phyloP scores from a whole-genome alignment of 164 flowering plant genomes.

The Nelumbo lutea region DNA sequence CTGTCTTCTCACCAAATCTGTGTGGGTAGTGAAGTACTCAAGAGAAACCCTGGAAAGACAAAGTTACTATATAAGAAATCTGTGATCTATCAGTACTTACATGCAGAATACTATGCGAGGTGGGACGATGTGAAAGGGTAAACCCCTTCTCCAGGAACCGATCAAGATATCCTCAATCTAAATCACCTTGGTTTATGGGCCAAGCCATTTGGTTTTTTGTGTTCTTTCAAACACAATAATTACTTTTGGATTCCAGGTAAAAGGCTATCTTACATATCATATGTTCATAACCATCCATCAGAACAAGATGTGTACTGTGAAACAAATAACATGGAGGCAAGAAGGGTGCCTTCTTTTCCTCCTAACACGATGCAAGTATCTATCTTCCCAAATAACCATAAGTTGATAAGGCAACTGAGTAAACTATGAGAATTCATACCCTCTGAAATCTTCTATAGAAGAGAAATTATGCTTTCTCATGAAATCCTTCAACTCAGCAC shows the following conservation, averaged over 20 bases:
- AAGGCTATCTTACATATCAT: no score
- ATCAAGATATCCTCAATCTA: background rate
- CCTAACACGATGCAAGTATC: no score
- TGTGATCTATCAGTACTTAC: background rate
- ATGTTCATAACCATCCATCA: no score
- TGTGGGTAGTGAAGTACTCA: constrained; percentile 85
- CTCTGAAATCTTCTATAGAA: constrained; percentile 87
- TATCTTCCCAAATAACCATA: background rate
- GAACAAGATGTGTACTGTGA: no score
- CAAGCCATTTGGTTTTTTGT: background rate
- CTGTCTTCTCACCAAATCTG: constrained; percentile 73
- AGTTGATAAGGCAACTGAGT: background rate
- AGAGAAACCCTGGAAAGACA: constrained; percentile 58
- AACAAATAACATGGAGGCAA: background rate
- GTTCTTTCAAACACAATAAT: background rate
- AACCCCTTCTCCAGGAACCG: background rate
- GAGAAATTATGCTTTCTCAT: constrained; percentile 90
- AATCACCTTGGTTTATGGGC: background rate
- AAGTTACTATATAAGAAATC: constrained; percentile 3
- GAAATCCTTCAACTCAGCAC: constrained; percentile 81
- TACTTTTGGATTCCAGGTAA: background rate
- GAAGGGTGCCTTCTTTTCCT: background rate
- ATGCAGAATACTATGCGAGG: background rate
- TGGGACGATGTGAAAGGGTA: background rate
- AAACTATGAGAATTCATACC: constrained; percentile 35